Percentiles rank a stretch among this genome's conserved stretches.
These are phyloP conservation scores for Penicillium bialowiezense DNA, from an alignment of 495 filamentous ascomycete species.

Conservation along the genomic window DNA sequence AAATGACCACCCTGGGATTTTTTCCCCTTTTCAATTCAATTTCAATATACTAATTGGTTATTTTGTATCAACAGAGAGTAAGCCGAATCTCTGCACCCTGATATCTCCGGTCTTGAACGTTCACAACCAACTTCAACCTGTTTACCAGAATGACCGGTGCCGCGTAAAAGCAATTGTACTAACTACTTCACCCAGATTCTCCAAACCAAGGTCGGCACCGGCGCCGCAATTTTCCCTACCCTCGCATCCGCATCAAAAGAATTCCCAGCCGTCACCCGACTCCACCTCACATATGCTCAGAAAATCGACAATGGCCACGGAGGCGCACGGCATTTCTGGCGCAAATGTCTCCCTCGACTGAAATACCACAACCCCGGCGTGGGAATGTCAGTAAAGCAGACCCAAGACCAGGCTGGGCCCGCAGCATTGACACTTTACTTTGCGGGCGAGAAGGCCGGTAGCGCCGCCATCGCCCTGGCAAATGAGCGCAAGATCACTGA, in stretches of 20 bases:
- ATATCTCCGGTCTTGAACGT: constrained; percentile 8
- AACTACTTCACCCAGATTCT: constrained; percentile 58
- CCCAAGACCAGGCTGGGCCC: constrained; percentile 46
- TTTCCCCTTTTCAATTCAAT: background rate
- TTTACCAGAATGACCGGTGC: background rate
- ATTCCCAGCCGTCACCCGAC: constrained; percentile 61
- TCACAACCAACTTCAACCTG: background rate
- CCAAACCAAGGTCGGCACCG: constrained; percentile 69
- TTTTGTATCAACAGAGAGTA: constrained; percentile 27
- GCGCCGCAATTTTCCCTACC: constrained; percentile 74
- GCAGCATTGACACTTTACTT: constrained; percentile 79
- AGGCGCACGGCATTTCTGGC: constrained; percentile 91
- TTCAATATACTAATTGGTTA: constrained; percentile 4
- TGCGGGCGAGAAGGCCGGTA: constrained; percentile 36
- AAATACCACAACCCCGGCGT: constrained; percentile 92
- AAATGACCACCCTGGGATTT: background rate
- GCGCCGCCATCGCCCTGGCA: constrained; percentile 26
- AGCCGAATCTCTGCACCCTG: constrained; percentile 20
- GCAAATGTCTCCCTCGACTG: constrained; percentile 71
- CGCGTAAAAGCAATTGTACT: background rate
- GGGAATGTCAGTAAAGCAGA: constrained; percentile 76
- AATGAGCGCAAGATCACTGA: constrained; percentile 26
- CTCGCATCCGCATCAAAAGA: constrained; percentile 44
- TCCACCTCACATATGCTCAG: constrained; percentile 77
- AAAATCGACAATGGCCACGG: constrained; percentile 60